Conservation (phyloP, 345 rosid genomes). For the Durio zibethinus region DNA sequence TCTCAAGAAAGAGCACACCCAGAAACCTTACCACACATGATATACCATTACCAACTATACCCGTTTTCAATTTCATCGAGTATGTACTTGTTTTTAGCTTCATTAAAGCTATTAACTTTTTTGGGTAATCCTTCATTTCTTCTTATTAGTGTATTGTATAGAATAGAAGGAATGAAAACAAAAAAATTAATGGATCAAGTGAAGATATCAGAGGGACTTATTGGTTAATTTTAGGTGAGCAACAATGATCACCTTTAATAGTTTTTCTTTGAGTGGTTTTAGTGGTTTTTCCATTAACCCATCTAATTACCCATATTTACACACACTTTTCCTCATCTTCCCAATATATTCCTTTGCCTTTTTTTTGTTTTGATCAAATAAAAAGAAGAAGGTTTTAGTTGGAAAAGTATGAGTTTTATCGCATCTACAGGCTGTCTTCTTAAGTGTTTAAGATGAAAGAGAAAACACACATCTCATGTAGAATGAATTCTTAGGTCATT, state of each 20-base stretch:
- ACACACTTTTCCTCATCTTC: slow-evolving; percentile 23
- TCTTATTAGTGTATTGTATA: background rate
- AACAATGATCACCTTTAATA: slow-evolving; percentile 72
- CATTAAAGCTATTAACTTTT: slow-evolving; percentile 11
- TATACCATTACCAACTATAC: background rate
- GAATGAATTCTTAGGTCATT: slow-evolving; percentile 48
- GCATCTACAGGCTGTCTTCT: background rate
- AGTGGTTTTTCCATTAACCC: slow-evolving; percentile 47
- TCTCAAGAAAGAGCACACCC: background rate
- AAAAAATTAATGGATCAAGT: slow-evolving; percentile 36
- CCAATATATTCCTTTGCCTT: background rate
- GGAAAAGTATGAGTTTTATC: slow-evolving; percentile 10
- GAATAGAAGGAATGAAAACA: slow-evolving; percentile 8
- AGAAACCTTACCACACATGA: background rate
- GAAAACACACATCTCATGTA: slow-evolving; percentile 55
- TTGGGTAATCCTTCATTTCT: slow-evolving; percentile 17
- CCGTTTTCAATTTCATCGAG: slow-evolving; percentile 36
- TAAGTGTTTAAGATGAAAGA: slow-evolving; percentile 18
- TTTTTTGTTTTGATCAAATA: slow-evolving; percentile 10
- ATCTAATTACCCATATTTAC: slow-evolving; percentile 39
- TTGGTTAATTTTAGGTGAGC: slow-evolving; percentile 71
- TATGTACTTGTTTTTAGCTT: slow-evolving; percentile 11
- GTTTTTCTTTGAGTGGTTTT: slow-evolving; percentile 43
- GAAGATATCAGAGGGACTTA: slow-evolving; percentile 63
- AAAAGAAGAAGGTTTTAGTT: slow-evolving; percentile 11